Evolutionary conservation across 176 grass and related monocot genomes (phyloP).

Genomic region (Tuctoria greenei): DNA sequence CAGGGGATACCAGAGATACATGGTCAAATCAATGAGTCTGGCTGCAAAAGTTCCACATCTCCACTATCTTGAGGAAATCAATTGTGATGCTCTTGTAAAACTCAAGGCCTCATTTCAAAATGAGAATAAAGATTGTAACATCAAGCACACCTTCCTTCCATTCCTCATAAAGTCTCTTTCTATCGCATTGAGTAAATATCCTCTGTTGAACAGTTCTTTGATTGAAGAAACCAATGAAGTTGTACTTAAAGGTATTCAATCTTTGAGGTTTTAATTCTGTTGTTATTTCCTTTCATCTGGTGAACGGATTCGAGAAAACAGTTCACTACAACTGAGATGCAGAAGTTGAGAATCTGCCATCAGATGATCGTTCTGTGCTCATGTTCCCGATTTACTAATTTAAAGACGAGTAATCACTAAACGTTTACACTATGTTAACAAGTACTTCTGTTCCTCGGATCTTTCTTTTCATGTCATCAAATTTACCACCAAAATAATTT

Average conservation of each 20-base stretch:
- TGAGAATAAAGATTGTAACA: constrained; percentile 69
- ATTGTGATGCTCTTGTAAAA: constrained; percentile 75
- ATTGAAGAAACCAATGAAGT: constrained; percentile 73
- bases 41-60: constrained; percentile 92
- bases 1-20: constrained; percentile 92
- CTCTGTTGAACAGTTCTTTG: constrained; percentile 86
- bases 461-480: not conserved
- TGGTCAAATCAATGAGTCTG: constrained; percentile 93
- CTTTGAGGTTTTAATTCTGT: not conserved
- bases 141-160: constrained; percentile 92
- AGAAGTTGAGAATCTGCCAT: too few relatives aligned
- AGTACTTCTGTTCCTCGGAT: not conserved
- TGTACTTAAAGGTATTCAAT: constrained; percentile 71
- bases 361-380: too few relatives aligned
- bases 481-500: not conserved
- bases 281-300: too few relatives aligned
- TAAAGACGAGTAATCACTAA: too few relatives aligned
- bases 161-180: constrained; percentile 96
- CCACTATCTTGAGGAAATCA: constrained; percentile 96
- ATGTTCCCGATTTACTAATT: too few relatives aligned
- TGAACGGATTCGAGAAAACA: too few relatives aligned
- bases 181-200: constrained; percentile 77
- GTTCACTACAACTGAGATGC: too few relatives aligned
- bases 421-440: too few relatives aligned
- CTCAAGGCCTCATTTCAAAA: constrained; percentile 74